Conservation (phyloP, 2,329 filamentous ascomycete genomes). For the Cladosporium oxysporum region DNA sequence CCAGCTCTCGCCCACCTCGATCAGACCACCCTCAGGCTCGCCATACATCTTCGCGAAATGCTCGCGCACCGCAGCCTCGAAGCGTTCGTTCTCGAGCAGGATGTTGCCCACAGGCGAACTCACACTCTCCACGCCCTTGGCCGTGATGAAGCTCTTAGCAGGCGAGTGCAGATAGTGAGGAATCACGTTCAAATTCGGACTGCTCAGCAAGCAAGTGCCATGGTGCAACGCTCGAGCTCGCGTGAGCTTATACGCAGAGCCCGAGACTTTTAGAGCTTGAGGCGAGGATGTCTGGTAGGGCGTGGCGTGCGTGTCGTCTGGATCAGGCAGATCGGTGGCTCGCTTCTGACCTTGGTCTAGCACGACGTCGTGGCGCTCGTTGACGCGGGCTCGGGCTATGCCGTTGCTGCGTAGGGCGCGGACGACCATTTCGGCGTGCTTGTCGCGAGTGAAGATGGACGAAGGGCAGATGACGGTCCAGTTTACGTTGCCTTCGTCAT, state of each 20-base stretch:
- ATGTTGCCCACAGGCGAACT: constrained; percentile 83
- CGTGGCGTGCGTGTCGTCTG: constrained; percentile 47
- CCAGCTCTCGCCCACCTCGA: constrained; percentile 55
- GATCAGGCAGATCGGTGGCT: constrained; percentile 29
- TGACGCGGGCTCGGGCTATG: constrained; percentile 67
- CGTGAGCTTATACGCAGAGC: constrained; percentile 93
- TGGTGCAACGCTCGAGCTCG: constrained; percentile 82
- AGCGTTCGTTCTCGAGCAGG: constrained; percentile 53
- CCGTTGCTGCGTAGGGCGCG: constrained; percentile 69
- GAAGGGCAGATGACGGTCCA: constrained; percentile 89
- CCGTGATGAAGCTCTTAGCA: constrained; percentile 72
- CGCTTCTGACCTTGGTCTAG: constrained; percentile 54
- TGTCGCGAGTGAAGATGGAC: constrained; percentile 74
- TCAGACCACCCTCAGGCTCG: constrained; percentile 36
- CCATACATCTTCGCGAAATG: constrained; percentile 70
- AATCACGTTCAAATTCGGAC: constrained; percentile 71
- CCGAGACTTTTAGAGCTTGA: constrained; percentile 73
- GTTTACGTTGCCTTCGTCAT: constrained; percentile 91
- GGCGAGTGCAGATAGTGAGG: constrained; percentile 74
- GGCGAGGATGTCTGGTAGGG: constrained; percentile 43
- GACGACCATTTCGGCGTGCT: constrained; percentile 89
- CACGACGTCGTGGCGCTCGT: constrained; percentile 91
- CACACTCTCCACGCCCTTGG: constrained; percentile 88
- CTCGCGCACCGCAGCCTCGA: constrained; percentile 50
- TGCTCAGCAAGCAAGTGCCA: constrained; percentile 81